These are phyloP conservation scores for Litchi chinensis DNA, from an alignment of 345 rosid species.

Conservation along the genomic window DNA sequence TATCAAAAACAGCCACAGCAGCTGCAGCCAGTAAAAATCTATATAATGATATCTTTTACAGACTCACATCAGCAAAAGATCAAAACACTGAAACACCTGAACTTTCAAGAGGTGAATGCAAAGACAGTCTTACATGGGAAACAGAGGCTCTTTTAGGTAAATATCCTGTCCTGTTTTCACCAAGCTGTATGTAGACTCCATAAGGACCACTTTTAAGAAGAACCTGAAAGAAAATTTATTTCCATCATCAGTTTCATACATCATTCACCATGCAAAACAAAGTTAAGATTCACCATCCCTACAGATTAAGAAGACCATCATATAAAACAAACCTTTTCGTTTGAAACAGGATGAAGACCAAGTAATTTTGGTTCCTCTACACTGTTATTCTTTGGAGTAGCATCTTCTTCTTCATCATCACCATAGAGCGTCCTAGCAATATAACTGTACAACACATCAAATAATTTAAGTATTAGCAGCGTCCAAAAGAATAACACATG, in stretches of 20 bases:
- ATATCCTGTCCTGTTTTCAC: constrained; percentile 78
- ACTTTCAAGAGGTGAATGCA: not conserved
- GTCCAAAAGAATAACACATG: constrained; percentile 8
- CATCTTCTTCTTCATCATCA: constrained; percentile 64
- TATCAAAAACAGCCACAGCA: not conserved
- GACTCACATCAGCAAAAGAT: not conserved
- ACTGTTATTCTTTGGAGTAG: constrained; percentile 39
- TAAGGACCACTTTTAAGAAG: constrained; percentile 92
- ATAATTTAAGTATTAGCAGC: constrained; percentile 11
- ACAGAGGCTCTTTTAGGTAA: constrained; percentile 75
- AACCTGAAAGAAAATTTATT: constrained; percentile 45
- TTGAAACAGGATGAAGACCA: constrained; percentile 77
- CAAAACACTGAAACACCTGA: not conserved
- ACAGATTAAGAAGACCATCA: constrained; percentile 18
- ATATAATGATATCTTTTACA: not conserved
- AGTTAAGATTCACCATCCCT: constrained; percentile 4
- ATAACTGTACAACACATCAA: constrained; percentile 47
- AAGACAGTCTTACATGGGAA: constrained; percentile 54
- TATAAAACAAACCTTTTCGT: constrained; percentile 70
- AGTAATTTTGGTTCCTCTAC: constrained; percentile 84
- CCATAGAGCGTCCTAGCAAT: constrained; percentile 87
- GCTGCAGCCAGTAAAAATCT: too few relatives aligned
- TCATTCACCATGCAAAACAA: not conserved
- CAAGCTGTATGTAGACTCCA: constrained; percentile 90
- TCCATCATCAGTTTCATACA: constrained; percentile 10